Evolutionary conservation across 176 grass and related monocot species (phyloP).

Genomic region (Chrysopogon serrulatus): DNA sequence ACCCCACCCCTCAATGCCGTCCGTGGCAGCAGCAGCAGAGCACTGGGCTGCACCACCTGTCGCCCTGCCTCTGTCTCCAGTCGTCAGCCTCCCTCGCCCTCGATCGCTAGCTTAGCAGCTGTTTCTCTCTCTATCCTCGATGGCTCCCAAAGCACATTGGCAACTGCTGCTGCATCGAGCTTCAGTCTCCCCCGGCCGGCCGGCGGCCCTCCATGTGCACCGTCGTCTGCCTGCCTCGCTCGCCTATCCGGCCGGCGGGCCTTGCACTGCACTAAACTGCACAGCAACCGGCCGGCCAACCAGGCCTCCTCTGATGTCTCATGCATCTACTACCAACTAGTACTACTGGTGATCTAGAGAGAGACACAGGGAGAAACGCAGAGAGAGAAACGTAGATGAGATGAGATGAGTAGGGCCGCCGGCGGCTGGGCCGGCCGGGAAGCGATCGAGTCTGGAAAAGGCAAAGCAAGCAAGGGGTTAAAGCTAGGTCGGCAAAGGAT

Average conservation of each 20-base stretch:
- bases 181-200: not conserved
- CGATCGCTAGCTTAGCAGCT: too few species aligned
- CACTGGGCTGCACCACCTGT: not conserved
- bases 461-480: slow-evolving; percentile 26
- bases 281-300: too few species aligned
- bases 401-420: not conserved
- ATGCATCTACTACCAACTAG: too few species aligned
- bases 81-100: not conserved
- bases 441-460: slow-evolving; percentile 12
- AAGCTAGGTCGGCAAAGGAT: slow-evolving; percentile 24
- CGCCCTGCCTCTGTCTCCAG: not conserved
- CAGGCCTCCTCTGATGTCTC: not conserved
- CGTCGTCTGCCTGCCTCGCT: too few species aligned
- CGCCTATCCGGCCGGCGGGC: not conserved
- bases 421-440: too few species aligned
- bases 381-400: not conserved
- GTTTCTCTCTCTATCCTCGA: not conserved
- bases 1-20: not conserved
- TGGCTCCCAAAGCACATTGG: not conserved
- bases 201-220: not conserved
- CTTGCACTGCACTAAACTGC: not conserved
- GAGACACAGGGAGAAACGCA: not conserved
- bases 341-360: too few species aligned
- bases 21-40: too few species aligned
- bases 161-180: not conserved